Percentiles rank a stretch among this genome's conserved stretches.
Evolutionary conservation across 2,329 filamentous ascomycete genomes (phyloP).

Genomic region (Alternaria consortialis): DNA sequence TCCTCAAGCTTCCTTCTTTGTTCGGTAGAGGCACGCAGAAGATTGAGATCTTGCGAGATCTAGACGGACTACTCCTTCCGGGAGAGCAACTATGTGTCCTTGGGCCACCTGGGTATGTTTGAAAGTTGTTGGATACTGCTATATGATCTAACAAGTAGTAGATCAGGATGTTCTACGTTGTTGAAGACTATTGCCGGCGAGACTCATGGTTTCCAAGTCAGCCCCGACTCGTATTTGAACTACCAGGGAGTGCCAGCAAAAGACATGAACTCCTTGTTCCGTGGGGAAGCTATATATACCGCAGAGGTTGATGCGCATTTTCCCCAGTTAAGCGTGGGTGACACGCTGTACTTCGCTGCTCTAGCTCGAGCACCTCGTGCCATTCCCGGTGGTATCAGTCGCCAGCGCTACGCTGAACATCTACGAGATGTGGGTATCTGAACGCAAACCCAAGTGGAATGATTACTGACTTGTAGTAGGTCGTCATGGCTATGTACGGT

Average conservation of each 20-base stretch:
- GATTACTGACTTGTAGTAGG: slow-evolving; percentile 38
- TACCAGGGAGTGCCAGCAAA: slow-evolving; percentile 77
- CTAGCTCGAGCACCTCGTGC: slow-evolving; percentile 64
- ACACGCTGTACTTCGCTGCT: slow-evolving; percentile 80
- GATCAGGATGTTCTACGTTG: slow-evolving; percentile 77
- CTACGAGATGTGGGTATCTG: slow-evolving; percentile 60
- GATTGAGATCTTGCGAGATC: slow-evolving; percentile 71
- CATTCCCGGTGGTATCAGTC: slow-evolving; percentile 65
- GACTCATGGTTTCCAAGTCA: slow-evolving; percentile 78
- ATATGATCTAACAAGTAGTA: slow-evolving; percentile 13
- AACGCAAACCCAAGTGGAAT: background rate
- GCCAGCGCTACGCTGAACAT: slow-evolving; percentile 65
- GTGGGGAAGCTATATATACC: slow-evolving; percentile 85
- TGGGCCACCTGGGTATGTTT: slow-evolving; percentile 64
- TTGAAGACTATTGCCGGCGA: slow-evolving; percentile 84
- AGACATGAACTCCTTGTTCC: slow-evolving; percentile 78
- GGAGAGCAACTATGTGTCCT: slow-evolving; percentile 79
- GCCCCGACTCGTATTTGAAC: slow-evolving; percentile 75
- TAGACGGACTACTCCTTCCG: slow-evolving; percentile 72
- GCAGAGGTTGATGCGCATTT: slow-evolving; percentile 85
- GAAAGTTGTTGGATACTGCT: background rate
- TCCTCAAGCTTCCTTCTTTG: slow-evolving; percentile 67
- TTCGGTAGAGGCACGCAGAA: slow-evolving; percentile 59
- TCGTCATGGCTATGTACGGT: slow-evolving; percentile 78
- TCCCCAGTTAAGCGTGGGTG: slow-evolving; percentile 75